phyloP scores from a whole-genome alignment of 1,284 basidiomycete genomes.

The Microbotryum silenes-acaulis region DNA sequence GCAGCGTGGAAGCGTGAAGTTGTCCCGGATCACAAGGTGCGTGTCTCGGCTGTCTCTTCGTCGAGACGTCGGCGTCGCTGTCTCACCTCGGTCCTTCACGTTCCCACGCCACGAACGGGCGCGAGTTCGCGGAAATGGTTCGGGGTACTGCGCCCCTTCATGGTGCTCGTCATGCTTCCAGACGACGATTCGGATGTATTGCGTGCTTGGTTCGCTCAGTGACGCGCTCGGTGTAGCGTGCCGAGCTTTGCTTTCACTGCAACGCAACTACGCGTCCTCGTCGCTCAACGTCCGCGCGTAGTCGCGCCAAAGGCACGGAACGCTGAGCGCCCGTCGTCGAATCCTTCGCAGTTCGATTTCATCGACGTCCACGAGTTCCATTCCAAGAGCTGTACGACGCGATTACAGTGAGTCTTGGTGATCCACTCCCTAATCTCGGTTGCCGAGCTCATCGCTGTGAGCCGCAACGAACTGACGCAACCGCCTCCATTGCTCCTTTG shows the following conservation, averaged over 20 bases:
- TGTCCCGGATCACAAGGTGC: slow-evolving; percentile 93
- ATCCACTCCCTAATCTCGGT: slow-evolving; percentile 35
- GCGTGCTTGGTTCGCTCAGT: not conserved
- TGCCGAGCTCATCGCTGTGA: not conserved
- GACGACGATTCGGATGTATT: not conserved
- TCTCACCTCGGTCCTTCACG: not conserved
- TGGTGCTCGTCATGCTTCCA: not conserved
- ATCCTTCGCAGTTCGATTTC: slow-evolving; percentile 74
- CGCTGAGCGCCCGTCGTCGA: not conserved
- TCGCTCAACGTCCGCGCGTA: not conserved
- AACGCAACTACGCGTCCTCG: not conserved
- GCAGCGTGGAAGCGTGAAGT: slow-evolving; percentile 81
- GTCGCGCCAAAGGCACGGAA: not conserved
- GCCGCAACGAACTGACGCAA: too few relatives aligned
- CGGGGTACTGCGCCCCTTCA: not conserved
- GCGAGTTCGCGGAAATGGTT: not conserved
- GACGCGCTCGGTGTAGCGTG: not conserved
- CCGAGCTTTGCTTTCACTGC: not conserved
- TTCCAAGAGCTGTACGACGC: slow-evolving; percentile 74
- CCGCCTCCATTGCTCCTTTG: not conserved
- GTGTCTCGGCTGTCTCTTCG: slow-evolving; percentile 21
- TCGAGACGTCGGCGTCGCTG: not conserved
- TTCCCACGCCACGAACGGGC: not conserved
- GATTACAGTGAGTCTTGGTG: slow-evolving; percentile 56
- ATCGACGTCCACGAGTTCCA: slow-evolving; percentile 88